These are phyloP conservation scores for Penicillium daleae DNA, from an alignment of 495 filamentous ascomycete genomes.

Conservation along the genomic window DNA sequence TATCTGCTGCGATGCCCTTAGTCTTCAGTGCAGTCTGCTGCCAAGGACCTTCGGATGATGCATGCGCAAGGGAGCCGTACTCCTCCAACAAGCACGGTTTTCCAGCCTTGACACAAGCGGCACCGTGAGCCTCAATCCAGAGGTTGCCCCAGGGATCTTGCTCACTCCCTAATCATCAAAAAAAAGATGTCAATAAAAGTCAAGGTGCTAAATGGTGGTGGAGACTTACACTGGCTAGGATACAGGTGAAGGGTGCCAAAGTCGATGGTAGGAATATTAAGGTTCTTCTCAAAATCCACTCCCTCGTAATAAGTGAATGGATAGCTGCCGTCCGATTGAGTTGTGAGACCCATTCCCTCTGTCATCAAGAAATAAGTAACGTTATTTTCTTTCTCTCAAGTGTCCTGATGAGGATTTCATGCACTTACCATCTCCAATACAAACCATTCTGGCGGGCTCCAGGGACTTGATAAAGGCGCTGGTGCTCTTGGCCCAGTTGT, in stretches of 20 bases:
- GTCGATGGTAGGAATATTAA: constrained; percentile 60
- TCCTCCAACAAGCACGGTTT: constrained; percentile 14
- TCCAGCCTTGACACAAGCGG: constrained; percentile 7
- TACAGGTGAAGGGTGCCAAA: constrained; percentile 71
- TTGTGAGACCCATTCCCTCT: constrained; percentile 6
- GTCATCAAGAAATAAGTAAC: background rate
- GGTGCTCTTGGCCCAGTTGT: constrained; percentile 3
- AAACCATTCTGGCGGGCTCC: constrained; percentile 6
- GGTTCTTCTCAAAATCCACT: constrained; percentile 61
- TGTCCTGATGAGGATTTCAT: no score
- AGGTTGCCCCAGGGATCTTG: constrained; percentile 4
- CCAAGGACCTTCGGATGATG: constrained; percentile 1
- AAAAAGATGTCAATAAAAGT: background rate
- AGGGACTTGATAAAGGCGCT: constrained; percentile 7
- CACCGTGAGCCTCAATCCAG: constrained; percentile 13
- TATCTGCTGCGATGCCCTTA: constrained; percentile 10
- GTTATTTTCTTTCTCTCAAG: background rate
- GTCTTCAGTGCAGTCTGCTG: constrained; percentile 7
- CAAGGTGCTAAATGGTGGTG: background rate
- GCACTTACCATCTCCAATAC: constrained; percentile 5
- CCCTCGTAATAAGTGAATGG: constrained; percentile 63
- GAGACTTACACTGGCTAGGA: constrained; percentile 35
- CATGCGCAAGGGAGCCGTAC: constrained; percentile 7
- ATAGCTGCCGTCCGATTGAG: constrained; percentile 52
- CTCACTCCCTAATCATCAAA: constrained; percentile 9